Conservation (phyloP, 2,329 filamentous ascomycete genomes). For the Cladophialophora carrionii region DNA sequence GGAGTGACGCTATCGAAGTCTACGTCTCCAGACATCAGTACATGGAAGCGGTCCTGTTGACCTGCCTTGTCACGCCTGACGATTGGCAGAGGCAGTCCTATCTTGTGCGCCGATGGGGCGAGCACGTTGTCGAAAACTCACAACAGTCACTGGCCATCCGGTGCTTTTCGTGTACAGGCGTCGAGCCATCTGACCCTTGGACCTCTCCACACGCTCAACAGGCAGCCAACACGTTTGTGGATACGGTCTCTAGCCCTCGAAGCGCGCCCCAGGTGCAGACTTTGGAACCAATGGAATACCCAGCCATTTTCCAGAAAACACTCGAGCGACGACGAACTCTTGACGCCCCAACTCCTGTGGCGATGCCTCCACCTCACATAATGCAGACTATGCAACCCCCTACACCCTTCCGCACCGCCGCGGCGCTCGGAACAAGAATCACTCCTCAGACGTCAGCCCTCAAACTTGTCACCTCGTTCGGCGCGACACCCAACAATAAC, state of each 20-base stretch:
- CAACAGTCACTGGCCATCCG: conserved; percentile 89
- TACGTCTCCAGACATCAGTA: conserved; percentile 89
- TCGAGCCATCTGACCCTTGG: conserved; percentile 85
- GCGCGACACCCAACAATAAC: conserved; percentile 52
- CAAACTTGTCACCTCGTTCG: conserved; percentile 90
- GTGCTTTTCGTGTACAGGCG: conserved; percentile 87
- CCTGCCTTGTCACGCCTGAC: conserved; percentile 76
- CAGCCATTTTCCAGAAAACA: conserved; percentile 35
- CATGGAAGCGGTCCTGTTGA: conserved; percentile 89
- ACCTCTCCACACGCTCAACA: conserved; percentile 77
- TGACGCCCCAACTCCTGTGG: conserved; percentile 60
- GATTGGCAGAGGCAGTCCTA: conserved; percentile 92
- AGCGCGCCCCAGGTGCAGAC: conserved; percentile 47
- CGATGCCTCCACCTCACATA: conserved; percentile 42
- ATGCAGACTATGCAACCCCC: conserved; percentile 30
- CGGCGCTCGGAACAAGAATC: conserved; percentile 52
- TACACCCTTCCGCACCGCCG: conserved; percentile 37
- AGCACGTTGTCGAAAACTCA: conserved; percentile 81
- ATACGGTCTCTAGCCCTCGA: conserved; percentile 17
- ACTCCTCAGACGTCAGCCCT: conserved; percentile 80
- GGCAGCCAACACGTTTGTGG: conserved; percentile 37
- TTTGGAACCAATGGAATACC: conserved; percentile 42
- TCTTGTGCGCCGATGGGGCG: conserved; percentile 92
- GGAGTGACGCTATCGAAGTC: conserved; percentile 93
- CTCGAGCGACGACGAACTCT: conserved; percentile 33